Evolutionary conservation across 2,329 filamentous ascomycete genomes (phyloP).

Genomic region (Pleoardoris graminearum): DNA sequence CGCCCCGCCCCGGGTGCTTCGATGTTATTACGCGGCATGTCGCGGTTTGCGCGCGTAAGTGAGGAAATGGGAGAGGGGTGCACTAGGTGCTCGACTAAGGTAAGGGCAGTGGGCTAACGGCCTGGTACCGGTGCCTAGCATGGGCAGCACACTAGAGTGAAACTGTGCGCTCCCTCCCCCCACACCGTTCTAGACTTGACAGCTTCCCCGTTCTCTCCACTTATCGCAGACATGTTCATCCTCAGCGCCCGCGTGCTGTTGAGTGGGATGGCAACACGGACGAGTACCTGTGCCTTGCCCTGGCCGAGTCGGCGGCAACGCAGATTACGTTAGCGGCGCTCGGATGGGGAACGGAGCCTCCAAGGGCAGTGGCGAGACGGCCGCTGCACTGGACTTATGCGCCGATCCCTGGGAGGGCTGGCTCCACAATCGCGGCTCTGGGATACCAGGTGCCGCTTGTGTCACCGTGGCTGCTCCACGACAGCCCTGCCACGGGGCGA

Average conservation of each 20-base stretch:
- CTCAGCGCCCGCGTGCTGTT: too few relatives aligned
- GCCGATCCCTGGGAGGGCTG: conserved; percentile 25
- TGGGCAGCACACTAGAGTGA: conserved; percentile 22
- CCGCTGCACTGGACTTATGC: conserved; percentile 25
- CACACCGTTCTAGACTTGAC: conserved; percentile 4
- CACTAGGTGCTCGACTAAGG: conserved; percentile 13
- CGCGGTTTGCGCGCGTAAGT: conserved; percentile 41
- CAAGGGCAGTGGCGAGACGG: conserved; percentile 20
- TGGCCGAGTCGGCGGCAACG: background rate
- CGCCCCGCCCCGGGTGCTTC: conserved; percentile 16
- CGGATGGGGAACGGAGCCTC: conserved; percentile 43
- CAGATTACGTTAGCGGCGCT: conserved; percentile 23
- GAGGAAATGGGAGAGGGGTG: conserved; percentile 7
- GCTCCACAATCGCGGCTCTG: conserved; percentile 33
- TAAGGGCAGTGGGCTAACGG: conserved; percentile 23
- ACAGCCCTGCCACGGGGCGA: background rate
- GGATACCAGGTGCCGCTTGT: conserved; percentile 33
- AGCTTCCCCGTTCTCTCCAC: background rate
- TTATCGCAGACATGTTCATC: background rate
- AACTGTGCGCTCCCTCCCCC: conserved; percentile 22
- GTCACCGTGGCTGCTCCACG: conserved; percentile 22
- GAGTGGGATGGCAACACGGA: too few relatives aligned
- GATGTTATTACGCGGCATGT: conserved; percentile 10
- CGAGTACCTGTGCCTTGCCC: background rate
- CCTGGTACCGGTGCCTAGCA: conserved; percentile 18